These are phyloP conservation scores for Boechera divaricarpa DNA, from an alignment of 345 rosid genomes.

Conservation along the genomic window DNA sequence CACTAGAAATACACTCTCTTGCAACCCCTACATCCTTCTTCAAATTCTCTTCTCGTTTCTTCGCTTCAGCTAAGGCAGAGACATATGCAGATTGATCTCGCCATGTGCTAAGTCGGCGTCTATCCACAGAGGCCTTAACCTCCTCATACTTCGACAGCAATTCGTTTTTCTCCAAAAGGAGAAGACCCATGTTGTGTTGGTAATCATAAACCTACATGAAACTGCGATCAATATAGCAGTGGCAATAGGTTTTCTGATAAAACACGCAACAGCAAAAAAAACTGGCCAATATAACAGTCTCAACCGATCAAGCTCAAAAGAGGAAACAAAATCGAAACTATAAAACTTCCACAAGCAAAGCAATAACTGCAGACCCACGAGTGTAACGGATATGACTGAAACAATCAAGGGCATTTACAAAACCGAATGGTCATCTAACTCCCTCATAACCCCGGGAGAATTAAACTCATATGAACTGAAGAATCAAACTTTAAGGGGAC, in stretches of 20 bases:
- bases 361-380: constrained; percentile 29
- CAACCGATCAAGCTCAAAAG: constrained; percentile 30
- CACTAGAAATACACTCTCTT: constrained; percentile 88
- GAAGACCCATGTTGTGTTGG: constrained; percentile 96
- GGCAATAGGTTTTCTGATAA: background rate
- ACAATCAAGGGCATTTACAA: constrained; percentile 16
- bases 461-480: constrained; percentile 6
- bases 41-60: constrained; percentile 77
- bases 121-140: constrained; percentile 68
- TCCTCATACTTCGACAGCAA: constrained; percentile 64
- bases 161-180: constrained; percentile 78
- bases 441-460: constrained; percentile 14
- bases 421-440: background rate
- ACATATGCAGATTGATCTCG: constrained; percentile 68
- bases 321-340: constrained; percentile 40
- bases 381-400: background rate
- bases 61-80: constrained; percentile 74
- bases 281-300: constrained; percentile 3
- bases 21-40: constrained; percentile 87
- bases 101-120: constrained; percentile 63
- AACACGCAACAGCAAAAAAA: constrained; percentile 2
- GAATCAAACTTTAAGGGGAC: constrained; percentile 9
- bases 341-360: constrained; percentile 24
- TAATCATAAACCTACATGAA: constrained; percentile 74
- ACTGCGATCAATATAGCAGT: constrained; percentile 10